Percentiles rank a stretch among this genome's conserved stretches.
Evolutionary conservation across 2,329 filamentous ascomycete genomes (phyloP).

Genomic region (Aspergillus sp.): DNA sequence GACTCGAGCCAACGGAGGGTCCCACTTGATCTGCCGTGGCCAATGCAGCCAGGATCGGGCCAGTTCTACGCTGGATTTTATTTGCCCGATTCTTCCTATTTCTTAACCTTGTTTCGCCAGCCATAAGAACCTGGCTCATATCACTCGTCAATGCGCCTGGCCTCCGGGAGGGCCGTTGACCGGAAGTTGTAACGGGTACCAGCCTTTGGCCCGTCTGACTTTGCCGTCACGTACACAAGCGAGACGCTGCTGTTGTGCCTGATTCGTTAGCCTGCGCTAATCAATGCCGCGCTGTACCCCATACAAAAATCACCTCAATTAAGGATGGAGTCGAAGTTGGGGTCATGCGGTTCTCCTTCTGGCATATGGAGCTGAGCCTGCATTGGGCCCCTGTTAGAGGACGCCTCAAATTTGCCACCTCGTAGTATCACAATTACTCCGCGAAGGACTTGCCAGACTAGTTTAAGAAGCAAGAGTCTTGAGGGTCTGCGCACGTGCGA

Average conservation of each 20-base stretch:
- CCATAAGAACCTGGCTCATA: not conserved
- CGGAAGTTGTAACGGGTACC: not conserved
- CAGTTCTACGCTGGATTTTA: not conserved
- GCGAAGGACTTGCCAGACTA: not conserved
- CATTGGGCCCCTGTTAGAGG: constrained; percentile 1
- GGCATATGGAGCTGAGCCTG: not conserved
- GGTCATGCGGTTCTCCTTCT: constrained; percentile 1
- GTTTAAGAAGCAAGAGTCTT: not conserved
- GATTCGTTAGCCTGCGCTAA: not conserved
- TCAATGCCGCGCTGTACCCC: not conserved
- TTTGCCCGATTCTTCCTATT: not conserved
- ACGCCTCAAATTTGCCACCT: constrained; percentile 2
- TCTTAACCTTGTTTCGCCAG: not conserved
- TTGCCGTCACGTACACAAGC: no score
- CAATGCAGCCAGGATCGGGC: constrained; percentile 12
- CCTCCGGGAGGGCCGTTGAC: not conserved
- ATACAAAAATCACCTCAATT: not conserved
- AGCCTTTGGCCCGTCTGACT: not conserved
- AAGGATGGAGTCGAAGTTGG: constrained; percentile 1
- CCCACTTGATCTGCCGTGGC: constrained; percentile 16
- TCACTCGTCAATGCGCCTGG: not conserved
- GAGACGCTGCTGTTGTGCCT: not conserved
- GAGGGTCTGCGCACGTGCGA: not conserved
- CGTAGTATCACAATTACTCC: not conserved
- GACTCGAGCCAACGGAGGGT: not conserved